Base-by-base conservation (phyloP, 129 eudicot genomes). In the Heracleum sosnowskyi region DNA sequence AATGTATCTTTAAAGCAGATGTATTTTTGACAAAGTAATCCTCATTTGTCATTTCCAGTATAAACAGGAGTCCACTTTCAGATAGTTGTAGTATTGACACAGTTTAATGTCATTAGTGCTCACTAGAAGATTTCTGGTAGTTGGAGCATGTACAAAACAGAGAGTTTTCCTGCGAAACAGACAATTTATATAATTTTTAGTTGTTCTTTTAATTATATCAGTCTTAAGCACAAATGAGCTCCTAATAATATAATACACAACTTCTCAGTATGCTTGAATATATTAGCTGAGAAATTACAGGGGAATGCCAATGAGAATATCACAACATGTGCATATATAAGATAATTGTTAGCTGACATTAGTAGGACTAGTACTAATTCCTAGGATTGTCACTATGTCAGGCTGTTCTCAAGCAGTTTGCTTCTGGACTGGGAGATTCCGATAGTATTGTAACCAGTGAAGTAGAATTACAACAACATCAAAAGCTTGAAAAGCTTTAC, bases 381-480 rank as follows among this genome's bases (percentile, higher is more conserved):
- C 28, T n/a, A 5, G 26, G 15, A 29, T 60, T 20, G 39, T 78
- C 74, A 35, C 78, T 80, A 74, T 47, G 63, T 11, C 76, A 94
- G 98, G 96, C 98, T 85, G 96, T 94, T 46, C 80, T 91, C 79
- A 91, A 88, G 81, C 97, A 91, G 77, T 91, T 94, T 86, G 79
- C 85, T 74, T 92, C 89, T 83, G 97, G 96, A 78, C 79, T 89
- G 68, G 92, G 92, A 55, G 91, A 89, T 83, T 84, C 92, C 31
- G 96, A 94, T 76, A 82, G 85, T 79, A 51, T 73, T 22, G 79
- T 78, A 69, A 79, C 90, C 51, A 86, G 86, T 91, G 98, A 89
- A 79, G 76, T 80, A n/a, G 96, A 87, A 79, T 44, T 91, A 46
- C 91, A 84, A 35, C 96, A 94, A 79, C 98, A 90, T 79, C 90